Percentiles rank a stretch among this genome's conserved stretches.
Conservation (phyloP, 2,329 filamentous ascomycete genomes). For the Pseudopithomyces maydicus region DNA sequence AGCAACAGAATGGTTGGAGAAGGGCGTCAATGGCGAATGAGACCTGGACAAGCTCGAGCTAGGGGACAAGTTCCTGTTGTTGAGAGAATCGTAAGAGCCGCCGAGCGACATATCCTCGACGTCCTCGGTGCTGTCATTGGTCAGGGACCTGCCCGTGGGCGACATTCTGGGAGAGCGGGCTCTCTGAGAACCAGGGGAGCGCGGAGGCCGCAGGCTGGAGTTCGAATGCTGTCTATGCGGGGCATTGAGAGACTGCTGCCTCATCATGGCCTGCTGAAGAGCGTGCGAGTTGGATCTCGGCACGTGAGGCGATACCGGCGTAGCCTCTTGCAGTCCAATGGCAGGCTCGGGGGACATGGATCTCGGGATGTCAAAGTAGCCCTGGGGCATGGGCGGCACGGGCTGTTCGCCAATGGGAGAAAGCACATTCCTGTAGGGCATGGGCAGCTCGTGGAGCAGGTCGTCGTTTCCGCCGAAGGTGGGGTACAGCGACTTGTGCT, state of each 20-base stretch:
- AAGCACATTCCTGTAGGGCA: constrained; percentile 38
- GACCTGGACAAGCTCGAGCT: constrained; percentile 67
- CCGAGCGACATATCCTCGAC: constrained; percentile 68
- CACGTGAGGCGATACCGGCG: constrained; percentile 45
- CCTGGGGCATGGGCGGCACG: constrained; percentile 25
- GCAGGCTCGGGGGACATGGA: constrained; percentile 52
- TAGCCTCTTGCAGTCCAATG: constrained; percentile 49
- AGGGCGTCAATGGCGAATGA: constrained; percentile 68
- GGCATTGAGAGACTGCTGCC: constrained; percentile 49
- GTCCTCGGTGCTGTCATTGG: constrained; percentile 65
- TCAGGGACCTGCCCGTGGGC: constrained; percentile 54
- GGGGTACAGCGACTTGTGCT: constrained; percentile 45
- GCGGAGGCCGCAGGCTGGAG: constrained; percentile 45
- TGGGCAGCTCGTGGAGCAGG: constrained; percentile 26
- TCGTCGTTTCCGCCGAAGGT: constrained; percentile 41
- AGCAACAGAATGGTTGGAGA: constrained; percentile 60
- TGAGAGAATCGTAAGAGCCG: constrained; percentile 67
- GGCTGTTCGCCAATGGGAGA: constrained; percentile 42
- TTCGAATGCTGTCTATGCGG: constrained; percentile 29
- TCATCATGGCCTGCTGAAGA: constrained; percentile 37
- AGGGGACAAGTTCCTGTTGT: constrained; percentile 76
- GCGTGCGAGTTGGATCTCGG: constrained; percentile 38
- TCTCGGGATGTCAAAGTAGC: constrained; percentile 54
- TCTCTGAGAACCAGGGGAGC: constrained; percentile 44
- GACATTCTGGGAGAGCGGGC: constrained; percentile 40